Evolutionary conservation across 2,329 filamentous ascomycete genomes (phyloP).

Genomic region (Talaromyces sp.): DNA sequence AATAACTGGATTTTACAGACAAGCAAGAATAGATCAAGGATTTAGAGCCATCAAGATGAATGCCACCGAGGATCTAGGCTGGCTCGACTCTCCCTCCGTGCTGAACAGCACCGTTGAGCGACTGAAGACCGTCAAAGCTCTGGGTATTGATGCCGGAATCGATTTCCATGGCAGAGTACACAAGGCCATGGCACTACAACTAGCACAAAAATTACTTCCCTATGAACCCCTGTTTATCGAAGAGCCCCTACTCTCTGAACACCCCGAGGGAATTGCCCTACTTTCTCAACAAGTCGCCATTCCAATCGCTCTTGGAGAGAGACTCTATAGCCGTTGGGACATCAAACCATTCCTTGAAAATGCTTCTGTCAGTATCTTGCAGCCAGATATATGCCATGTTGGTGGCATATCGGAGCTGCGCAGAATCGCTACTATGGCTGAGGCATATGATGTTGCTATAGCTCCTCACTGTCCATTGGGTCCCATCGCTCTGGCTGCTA

Average conservation of each 20-base stretch:
- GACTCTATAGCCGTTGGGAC: conserved; percentile 70
- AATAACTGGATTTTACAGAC: conserved; percentile 38
- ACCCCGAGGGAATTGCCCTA: conserved; percentile 63
- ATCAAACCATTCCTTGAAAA: conserved; percentile 68
- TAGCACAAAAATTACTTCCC: conserved; percentile 64
- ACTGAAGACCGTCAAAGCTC: conserved; percentile 63
- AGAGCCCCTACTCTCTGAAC: conserved; percentile 68
- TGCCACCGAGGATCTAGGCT: conserved; percentile 70
- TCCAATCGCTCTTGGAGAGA: conserved; percentile 70
- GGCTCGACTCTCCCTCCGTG: conserved; percentile 68
- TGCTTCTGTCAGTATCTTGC: conserved; percentile 66
- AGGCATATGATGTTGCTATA: conserved; percentile 69
- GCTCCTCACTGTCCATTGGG: conserved; percentile 73
- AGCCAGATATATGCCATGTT: conserved; percentile 69
- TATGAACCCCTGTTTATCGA: conserved; percentile 70
- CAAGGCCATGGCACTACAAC: conserved; percentile 76
- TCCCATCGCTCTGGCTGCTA: conserved; percentile 69
- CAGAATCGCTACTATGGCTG: conserved; percentile 67
- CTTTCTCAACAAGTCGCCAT: conserved; percentile 56
- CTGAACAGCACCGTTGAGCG: conserved; percentile 64
- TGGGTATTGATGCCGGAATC: conserved; percentile 69
- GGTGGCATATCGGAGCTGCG: conserved; percentile 70
- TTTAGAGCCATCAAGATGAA: conserved; percentile 67
- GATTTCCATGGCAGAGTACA: conserved; percentile 77
- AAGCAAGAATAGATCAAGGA: conserved; percentile 39